phyloP scores from a whole-genome alignment of 139 green algal species.

The Volvox reticuliferus region DNA sequence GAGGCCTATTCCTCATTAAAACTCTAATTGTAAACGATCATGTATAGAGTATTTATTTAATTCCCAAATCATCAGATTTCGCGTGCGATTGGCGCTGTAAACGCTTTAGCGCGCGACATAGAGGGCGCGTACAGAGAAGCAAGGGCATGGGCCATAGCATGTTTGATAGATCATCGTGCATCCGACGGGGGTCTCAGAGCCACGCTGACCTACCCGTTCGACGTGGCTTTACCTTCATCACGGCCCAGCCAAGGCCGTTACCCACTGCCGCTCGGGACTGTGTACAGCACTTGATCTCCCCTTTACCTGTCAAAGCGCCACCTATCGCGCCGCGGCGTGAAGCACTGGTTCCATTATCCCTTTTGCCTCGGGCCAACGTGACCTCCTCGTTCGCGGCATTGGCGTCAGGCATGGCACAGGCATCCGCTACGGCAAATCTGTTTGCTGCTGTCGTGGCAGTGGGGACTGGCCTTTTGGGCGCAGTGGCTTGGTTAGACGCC shows the following conservation, averaged over 20 bases:
- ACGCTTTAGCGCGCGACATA: too few relatives aligned
- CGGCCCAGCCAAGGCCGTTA: not conserved
- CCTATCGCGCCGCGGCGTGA: not conserved
- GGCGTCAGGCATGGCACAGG: not conserved
- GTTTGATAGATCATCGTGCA: not conserved
- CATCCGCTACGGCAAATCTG: not conserved
- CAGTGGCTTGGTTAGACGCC: constrained; percentile 23
- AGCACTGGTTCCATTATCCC: not conserved
- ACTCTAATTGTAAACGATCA: too few relatives aligned
- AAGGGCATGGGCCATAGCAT: not conserved
- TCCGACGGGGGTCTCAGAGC: not conserved
- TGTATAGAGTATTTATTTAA: too few relatives aligned
- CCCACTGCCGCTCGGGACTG: not conserved
- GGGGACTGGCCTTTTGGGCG: not conserved
- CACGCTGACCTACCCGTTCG: not conserved
- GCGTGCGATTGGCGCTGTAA: too few relatives aligned
- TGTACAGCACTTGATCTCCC: not conserved
- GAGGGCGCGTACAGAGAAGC: not conserved
- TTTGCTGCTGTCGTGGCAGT: not conserved
- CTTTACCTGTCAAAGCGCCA: not conserved
- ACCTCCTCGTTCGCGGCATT: not conserved
- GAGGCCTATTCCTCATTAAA: too few relatives aligned
- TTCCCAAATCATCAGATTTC: too few relatives aligned
- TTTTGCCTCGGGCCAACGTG: not conserved
- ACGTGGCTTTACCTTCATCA: not conserved